These are phyloP conservation scores for Aethionema arabicum DNA, from an alignment of 345 rosid species.

Conservation along the genomic window DNA sequence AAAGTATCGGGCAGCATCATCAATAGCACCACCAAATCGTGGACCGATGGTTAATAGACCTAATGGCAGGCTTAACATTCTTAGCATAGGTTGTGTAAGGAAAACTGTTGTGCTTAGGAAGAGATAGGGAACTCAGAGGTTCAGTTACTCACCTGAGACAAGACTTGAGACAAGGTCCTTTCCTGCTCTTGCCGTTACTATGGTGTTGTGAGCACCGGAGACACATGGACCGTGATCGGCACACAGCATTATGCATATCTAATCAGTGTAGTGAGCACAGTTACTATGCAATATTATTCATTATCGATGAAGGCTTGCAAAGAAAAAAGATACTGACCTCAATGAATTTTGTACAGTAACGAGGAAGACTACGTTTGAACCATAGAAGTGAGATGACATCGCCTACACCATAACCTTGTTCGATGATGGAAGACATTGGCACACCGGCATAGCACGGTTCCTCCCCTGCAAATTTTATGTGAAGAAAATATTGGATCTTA, in stretches of 20 bases:
- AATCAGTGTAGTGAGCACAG: conserved; percentile 22
- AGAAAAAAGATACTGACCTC: conserved; percentile 52
- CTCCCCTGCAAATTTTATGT: conserved; percentile 56
- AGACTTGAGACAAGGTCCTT: conserved; percentile 98
- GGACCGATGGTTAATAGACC: conserved; percentile 98
- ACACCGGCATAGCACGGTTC: conserved; percentile 99
- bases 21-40: conserved; percentile 97
- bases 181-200: conserved; percentile 98
- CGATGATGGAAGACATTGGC: conserved; percentile 95
- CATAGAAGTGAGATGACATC: conserved; percentile 95
- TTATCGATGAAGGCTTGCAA: neutral
- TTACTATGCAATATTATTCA: conserved; percentile 2
- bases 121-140: neutral
- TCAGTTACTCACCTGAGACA: conserved; percentile 59
- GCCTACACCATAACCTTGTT: conserved; percentile 89
- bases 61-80: conserved; percentile 31
- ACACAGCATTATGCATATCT: conserved; percentile 96
- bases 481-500: conserved; percentile 12
- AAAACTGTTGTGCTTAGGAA: neutral
- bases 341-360: conserved; percentile 87
- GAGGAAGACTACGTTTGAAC: conserved; percentile 98
- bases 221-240: conserved; percentile 99
- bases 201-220: conserved; percentile 95
- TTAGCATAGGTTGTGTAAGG: neutral
- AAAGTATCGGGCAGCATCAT: conserved; percentile 95